phyloP scores from a whole-genome alignment of 805 yeast genomes.

The Ogataea degrootiae region DNA sequence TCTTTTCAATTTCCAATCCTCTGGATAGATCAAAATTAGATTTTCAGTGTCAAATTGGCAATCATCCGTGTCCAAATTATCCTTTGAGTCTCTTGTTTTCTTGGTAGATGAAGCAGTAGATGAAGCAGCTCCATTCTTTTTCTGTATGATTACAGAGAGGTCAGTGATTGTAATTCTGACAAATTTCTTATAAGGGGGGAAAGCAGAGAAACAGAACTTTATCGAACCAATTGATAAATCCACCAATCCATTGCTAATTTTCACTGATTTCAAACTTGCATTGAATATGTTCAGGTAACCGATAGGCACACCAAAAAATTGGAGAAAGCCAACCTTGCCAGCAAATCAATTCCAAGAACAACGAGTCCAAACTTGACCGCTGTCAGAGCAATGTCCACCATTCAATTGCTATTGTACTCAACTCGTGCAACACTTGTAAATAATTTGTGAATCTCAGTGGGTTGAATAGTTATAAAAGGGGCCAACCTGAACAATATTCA shows the following conservation, averaged over 20 bases:
- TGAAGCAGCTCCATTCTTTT: not conserved
- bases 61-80: not conserved
- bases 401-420: too few species aligned
- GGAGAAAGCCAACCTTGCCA: too few species aligned
- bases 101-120: not conserved
- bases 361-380: too few species aligned
- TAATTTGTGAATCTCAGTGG: too few species aligned
- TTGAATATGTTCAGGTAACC: conserved; percentile 27
- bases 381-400: too few species aligned
- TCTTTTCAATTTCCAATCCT: conserved; percentile 7
- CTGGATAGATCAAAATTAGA: conserved; percentile 17
- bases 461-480: too few species aligned
- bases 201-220: conserved; percentile 8
- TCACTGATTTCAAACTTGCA: conserved; percentile 16
- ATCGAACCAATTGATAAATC: conserved; percentile 5
- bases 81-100: not conserved
- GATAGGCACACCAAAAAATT: conserved; percentile 22
- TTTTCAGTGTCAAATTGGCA: conserved; percentile 12
- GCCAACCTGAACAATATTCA: too few species aligned
- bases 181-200: conserved; percentile 9
- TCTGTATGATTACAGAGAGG: conserved; percentile 1
- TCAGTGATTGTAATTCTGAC: conserved; percentile 8
- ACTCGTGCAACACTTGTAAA: too few species aligned
- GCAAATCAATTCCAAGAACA: too few species aligned
- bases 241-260: conserved; percentile 4